Evolutionary conservation across 2,329 filamentous ascomycete genomes (phyloP).

Genomic region (Coniochaeta prunicola): DNA sequence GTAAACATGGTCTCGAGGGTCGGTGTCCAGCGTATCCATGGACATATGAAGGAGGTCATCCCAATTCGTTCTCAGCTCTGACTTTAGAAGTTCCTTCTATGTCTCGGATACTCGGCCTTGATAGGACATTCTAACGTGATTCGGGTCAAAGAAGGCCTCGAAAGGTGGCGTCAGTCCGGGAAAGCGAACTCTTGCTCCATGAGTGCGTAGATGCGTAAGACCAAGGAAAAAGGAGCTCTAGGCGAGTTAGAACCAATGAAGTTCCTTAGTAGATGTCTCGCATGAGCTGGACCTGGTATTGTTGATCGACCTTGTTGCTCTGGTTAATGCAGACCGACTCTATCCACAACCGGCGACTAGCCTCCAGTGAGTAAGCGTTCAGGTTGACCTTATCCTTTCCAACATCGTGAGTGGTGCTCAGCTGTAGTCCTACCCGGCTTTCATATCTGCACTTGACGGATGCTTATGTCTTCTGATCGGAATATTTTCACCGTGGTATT

Average conservation of each 20-base stretch:
- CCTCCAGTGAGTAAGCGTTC: neutral
- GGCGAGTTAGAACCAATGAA: neutral
- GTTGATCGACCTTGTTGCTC: neutral
- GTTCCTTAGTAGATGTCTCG: conserved; percentile 2
- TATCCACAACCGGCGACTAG: neutral
- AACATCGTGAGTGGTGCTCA: too few species aligned
- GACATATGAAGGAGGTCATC: neutral
- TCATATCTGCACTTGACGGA: neutral
- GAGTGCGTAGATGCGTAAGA: neutral
- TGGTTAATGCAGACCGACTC: conserved; percentile 5
- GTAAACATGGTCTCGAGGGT: neutral
- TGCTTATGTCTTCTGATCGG: neutral
- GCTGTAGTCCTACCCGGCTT: neutral
- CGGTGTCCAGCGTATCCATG: neutral
- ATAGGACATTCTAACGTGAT: neutral
- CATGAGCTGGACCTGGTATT: conserved; percentile 5
- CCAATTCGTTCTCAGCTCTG: neutral
- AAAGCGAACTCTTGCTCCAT: neutral
- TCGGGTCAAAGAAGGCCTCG: neutral
- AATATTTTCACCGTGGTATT: too few species aligned
- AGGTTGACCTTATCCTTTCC: too few species aligned
- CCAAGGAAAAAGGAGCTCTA: neutral
- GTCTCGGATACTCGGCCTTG: neutral
- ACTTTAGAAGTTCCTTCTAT: neutral
- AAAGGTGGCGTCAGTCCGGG: neutral